Percentiles rank a stretch among this genome's conserved stretches.
Conservation (phyloP, 1,139 yeast genomes). For the Keqinozyma sinolaborantium region DNA sequence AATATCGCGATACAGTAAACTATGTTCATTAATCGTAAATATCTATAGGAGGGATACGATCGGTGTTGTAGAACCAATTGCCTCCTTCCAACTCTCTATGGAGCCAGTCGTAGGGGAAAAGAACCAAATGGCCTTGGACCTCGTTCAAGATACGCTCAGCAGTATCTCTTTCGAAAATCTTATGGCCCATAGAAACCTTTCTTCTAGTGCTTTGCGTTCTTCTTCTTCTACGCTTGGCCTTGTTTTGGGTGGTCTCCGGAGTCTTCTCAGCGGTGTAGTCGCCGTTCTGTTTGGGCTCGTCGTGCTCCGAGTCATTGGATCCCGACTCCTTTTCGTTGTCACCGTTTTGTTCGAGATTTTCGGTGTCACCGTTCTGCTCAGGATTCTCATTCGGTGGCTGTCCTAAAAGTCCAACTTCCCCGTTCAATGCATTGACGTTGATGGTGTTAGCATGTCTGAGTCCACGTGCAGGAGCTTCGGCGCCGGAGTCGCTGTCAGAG, state of each 20-base stretch:
- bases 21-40: constrained; percentile 71
- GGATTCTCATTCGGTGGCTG: constrained; percentile 21
- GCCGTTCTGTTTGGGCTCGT: background rate
- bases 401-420: constrained; percentile 38
- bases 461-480: constrained; percentile 4
- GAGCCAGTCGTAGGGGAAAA: constrained; percentile 92
- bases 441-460: constrained; percentile 6
- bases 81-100: constrained; percentile 80
- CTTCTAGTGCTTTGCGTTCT: constrained; percentile 34
- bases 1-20: too few species aligned
- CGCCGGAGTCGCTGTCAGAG: constrained; percentile 12
- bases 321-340: constrained; percentile 5
- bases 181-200: constrained; percentile 36
- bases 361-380: constrained; percentile 7
- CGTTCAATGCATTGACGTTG: constrained; percentile 20
- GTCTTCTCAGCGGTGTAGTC: background rate
- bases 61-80: constrained; percentile 94
- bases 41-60: constrained; percentile 91
- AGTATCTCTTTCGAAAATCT: constrained; percentile 68
- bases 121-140: constrained; percentile 84
- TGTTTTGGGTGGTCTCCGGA: background rate
- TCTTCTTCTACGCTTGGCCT: constrained; percentile 22
- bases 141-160: constrained; percentile 73
- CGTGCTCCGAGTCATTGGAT: constrained; percentile 6
- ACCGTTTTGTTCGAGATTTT: constrained; percentile 4